Percentiles rank a stretch among this genome's conserved stretches.
phyloP scores from a whole-genome alignment of 345 rosid genomes.

The Atalantia buxifolia region DNA sequence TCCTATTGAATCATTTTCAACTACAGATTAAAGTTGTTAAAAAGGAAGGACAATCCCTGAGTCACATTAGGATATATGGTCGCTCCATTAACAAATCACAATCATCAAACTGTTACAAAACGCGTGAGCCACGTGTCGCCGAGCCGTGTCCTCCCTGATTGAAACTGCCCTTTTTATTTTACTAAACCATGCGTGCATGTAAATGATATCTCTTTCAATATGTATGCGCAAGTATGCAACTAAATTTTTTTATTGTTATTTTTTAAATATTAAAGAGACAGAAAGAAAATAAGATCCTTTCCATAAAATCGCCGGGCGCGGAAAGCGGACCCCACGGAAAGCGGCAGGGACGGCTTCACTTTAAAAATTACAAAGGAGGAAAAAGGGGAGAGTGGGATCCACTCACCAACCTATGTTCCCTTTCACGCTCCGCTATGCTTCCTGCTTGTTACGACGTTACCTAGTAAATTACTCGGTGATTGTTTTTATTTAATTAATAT shows the following conservation, averaged over 20 bases:
- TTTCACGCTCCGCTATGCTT: constrained; percentile 3
- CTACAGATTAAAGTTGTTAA: too few relatives aligned
- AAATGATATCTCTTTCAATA: not conserved
- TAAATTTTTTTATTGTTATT: too few relatives aligned
- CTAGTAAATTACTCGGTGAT: not conserved
- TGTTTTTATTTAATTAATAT: not conserved
- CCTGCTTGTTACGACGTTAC: not conserved
- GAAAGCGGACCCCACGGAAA: not conserved
- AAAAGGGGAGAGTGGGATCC: not conserved
- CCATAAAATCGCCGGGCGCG: not conserved
- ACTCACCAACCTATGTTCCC: not conserved
- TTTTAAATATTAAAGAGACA: not conserved
- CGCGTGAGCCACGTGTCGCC: not conserved
- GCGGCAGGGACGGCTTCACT: constrained; percentile 13
- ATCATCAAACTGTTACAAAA: not conserved
- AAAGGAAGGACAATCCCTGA: too few relatives aligned
- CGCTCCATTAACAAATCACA: not conserved
- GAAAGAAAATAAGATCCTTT: not conserved
- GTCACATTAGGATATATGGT: too few relatives aligned
- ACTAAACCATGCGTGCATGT: not conserved
- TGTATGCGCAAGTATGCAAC: not conserved
- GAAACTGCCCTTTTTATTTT: too few relatives aligned
- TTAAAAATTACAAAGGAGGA: not conserved
- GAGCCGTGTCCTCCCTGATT: too few relatives aligned
- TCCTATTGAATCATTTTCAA: too few relatives aligned